These are phyloP conservation scores for Hypoxylon cercidicola DNA, from an alignment of 495 filamentous ascomycete genomes.

Conservation along the genomic window DNA sequence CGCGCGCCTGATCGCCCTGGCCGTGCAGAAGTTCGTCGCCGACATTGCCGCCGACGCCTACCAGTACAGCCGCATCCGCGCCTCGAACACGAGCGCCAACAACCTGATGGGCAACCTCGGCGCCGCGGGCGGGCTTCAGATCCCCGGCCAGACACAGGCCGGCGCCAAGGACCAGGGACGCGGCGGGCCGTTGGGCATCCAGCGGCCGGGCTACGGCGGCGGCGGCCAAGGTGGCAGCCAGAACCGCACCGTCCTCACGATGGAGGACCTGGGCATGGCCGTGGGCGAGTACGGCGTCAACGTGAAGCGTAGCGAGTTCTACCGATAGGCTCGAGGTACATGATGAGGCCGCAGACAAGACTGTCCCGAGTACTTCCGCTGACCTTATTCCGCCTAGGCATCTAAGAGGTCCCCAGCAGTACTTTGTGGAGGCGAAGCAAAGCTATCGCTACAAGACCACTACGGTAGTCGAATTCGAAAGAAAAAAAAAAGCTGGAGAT, in stretches of 20 bases:
- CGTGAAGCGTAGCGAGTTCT: conserved; percentile 96
- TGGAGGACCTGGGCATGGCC: conserved; percentile 98
- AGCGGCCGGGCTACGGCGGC: conserved; percentile 90
- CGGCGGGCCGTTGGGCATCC: conserved; percentile 81
- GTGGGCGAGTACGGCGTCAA: conserved; percentile 97
- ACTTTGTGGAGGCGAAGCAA: background rate
- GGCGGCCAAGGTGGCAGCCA: conserved; percentile 90
- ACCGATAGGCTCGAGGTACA: conserved; percentile 67
- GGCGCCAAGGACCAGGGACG: conserved; percentile 66
- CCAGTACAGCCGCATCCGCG: conserved; percentile 93
- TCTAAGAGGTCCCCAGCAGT: background rate
- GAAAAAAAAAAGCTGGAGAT: no score
- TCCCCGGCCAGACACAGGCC: conserved; percentile 67
- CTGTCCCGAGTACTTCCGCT: background rate
- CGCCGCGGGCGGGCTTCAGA: conserved; percentile 76
- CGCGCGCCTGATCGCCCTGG: conserved; percentile 91
- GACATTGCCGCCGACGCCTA: conserved; percentile 98
- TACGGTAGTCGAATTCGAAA: background rate
- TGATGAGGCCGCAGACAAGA: background rate
- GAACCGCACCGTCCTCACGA: conserved; percentile 93
- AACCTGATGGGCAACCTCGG: conserved; percentile 90
- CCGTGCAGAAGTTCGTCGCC: conserved; percentile 97
- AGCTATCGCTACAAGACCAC: background rate
- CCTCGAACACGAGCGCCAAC: conserved; percentile 85
- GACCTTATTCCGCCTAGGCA: background rate